phyloP scores from a whole-genome alignment of 208 protist genomes.

The Trypanosoma avium region DNA sequence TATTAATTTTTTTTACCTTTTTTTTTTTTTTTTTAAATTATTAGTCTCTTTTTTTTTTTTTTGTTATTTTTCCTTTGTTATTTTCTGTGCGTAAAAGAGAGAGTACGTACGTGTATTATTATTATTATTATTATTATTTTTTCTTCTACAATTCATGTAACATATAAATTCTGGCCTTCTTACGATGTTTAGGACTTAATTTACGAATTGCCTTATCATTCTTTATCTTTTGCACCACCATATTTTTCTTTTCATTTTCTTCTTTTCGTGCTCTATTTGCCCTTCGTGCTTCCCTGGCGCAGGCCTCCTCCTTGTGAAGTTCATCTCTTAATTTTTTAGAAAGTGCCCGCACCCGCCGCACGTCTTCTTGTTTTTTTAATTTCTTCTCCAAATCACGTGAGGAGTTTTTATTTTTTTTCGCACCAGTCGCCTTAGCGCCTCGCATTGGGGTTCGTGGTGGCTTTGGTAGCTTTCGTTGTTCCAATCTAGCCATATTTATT shows the following conservation, averaged over 20 bases:
- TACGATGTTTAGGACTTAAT: slow-evolving; percentile 88
- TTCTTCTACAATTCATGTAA: slow-evolving; percentile 72
- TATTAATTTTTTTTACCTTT: no score
- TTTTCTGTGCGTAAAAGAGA: no score
- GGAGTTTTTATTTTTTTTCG: slow-evolving; percentile 50
- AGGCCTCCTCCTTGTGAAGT: slow-evolving; percentile 81
- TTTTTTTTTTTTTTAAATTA: no score
- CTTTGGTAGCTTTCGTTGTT: slow-evolving; percentile 72
- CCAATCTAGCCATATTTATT: slow-evolving; percentile 52
- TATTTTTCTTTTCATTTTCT: slow-evolving; percentile 89
- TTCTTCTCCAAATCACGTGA: slow-evolving; percentile 58
- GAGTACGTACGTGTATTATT: no score
- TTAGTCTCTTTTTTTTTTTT: no score
- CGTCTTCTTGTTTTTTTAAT: slow-evolving; percentile 70
- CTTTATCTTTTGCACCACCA: slow-evolving; percentile 91
- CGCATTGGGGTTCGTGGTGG: slow-evolving; percentile 50
- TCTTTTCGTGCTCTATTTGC: slow-evolving; percentile 78
- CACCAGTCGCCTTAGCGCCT: slow-evolving; percentile 33
- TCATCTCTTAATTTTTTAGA: slow-evolving; percentile 78
- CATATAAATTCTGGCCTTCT: slow-evolving; percentile 86
- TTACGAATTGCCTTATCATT: slow-evolving; percentile 90
- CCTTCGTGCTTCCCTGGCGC: slow-evolving; percentile 71
- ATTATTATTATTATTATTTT: no score
- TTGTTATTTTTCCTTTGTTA: no score
- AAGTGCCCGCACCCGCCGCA: slow-evolving; percentile 58